Percentiles rank a stretch among this genome's conserved stretches.
phyloP scores from a whole-genome alignment of 805 yeast genomes.

The Barnettozyma populi region DNA sequence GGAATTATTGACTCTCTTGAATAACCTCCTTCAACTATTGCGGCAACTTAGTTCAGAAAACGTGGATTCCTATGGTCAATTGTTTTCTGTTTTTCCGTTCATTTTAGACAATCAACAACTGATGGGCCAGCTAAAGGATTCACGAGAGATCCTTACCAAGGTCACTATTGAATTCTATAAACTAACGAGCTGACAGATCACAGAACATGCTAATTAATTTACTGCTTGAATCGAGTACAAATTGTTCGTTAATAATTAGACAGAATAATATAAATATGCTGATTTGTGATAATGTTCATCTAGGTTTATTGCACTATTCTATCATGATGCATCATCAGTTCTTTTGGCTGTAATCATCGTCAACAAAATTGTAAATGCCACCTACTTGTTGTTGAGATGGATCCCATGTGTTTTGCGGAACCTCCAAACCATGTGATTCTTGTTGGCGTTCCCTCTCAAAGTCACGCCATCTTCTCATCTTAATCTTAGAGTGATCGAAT shows the following conservation, averaged over 20 bases:
- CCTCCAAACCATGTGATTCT: conserved; percentile 13
- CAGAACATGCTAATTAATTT: background rate
- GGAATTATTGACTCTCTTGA: conserved; percentile 48
- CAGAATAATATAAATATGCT: no score
- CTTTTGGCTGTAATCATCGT: conserved; percentile 4
- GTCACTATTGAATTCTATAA: conserved; percentile 23
- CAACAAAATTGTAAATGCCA: conserved; percentile 11
- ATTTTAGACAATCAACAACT: conserved; percentile 21
- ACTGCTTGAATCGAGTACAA: background rate
- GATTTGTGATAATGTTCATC: background rate
- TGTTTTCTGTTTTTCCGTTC: conserved; percentile 20
- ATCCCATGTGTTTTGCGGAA: conserved; percentile 25
- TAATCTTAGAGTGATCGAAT: conserved; percentile 86
- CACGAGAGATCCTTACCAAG: conserved; percentile 15
- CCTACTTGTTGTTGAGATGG: conserved; percentile 17
- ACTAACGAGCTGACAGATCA: conserved; percentile 16
- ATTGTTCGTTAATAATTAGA: no score
- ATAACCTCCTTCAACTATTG: conserved; percentile 36
- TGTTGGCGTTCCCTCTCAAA: conserved; percentile 59
- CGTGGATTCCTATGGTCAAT: conserved; percentile 3
- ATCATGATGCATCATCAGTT: background rate
- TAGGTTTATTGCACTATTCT: background rate
- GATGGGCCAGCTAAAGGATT: conserved; percentile 13
- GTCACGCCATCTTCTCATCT: conserved; percentile 93
- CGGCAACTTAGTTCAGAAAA: conserved; percentile 2